Evolutionary conservation across 495 filamentous ascomycete genomes (phyloP), one percentile per base, ranked within the genome.

Genomic region (Tuber aestivum): DNA sequence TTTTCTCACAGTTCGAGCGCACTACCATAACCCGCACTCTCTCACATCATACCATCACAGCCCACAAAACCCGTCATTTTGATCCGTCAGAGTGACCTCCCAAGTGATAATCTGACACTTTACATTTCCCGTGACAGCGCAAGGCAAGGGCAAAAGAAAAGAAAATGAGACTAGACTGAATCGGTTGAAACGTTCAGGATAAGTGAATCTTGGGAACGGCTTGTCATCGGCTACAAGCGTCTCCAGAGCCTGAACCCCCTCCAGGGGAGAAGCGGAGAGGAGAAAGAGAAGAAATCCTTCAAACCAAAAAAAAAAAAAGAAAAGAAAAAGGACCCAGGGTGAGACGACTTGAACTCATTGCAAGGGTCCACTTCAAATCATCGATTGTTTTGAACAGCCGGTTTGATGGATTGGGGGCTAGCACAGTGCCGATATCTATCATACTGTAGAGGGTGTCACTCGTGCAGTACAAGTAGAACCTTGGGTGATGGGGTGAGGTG

Each of bases 131-230:
- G 50, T 32, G 50, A 32, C 50, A 32, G 16, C 50, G 12, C n/a
- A 61, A 61, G 50, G 50, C 50, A 61, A 32, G 48, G 23, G 9
- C 1, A 6, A 10, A 65, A 65, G 14, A 32, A 14, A 27, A 32
- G 16, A 61, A 16, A 65, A 32, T 14, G 2, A 12, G 56, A 65
- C 56, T 65, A 65, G 56, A 65, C n/a, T 32, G 12, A 32, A 65
- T 65, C 56, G 16, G 56, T 65, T 65, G 56, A 65, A 65, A 65
- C 10, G 56, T 65, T 65, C n/a, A 65, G 56, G 56, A 65, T 65
- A 65, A n/a, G n/a, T 32, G 56, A 65, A 65, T 65, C 56, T 65
- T 65, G 56, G 27, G 56, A 65, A 65, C 56, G 1, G 56, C 56
- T 27, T 32, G n/a, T 32, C 56, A 65, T 65, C 56, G 56, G 56